Conservation (phyloP, 1,284 basidiomycete species). For the Rhodotorula sp. region DNA sequence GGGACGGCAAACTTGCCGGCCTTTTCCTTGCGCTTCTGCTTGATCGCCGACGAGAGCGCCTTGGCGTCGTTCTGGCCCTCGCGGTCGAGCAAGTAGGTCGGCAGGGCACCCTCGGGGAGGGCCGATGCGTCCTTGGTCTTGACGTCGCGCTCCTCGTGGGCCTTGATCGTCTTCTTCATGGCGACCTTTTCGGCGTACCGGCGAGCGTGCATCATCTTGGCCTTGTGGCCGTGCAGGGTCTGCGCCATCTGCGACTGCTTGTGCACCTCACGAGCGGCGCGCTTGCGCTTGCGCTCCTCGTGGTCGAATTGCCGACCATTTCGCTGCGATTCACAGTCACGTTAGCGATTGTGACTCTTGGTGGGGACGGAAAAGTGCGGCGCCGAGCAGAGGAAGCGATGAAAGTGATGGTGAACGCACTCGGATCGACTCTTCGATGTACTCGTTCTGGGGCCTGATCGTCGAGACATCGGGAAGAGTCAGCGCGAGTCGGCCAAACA, state of each 20-base stretch:
- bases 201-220: constrained; percentile 94
- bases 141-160: constrained; percentile 97
- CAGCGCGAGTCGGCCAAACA: too few relatives aligned
- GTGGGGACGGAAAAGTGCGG: too few relatives aligned
- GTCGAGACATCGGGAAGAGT: background rate
- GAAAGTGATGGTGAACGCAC: constrained; percentile 3
- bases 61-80: constrained; percentile 98
- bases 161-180: constrained; percentile 98
- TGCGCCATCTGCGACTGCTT: constrained; percentile 82
- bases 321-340: constrained; percentile 54
- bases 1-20: constrained; percentile 98
- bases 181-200: constrained; percentile 97
- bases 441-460: constrained; percentile 56
- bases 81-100: constrained; percentile 92
- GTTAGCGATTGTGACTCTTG: background rate
- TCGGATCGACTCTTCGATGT: constrained; percentile 79
- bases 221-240: constrained; percentile 94
- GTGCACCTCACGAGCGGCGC: constrained; percentile 87
- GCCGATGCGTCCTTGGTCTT: constrained; percentile 83
- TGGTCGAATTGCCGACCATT: constrained; percentile 52
- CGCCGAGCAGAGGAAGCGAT: constrained; percentile 47
- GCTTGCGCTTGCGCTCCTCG: constrained; percentile 69
- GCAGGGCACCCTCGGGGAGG: constrained; percentile 82
- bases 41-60: constrained; percentile 93
- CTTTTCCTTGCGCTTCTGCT: constrained; percentile 98